Base-by-base conservation (phyloP, 371 early-diverging fungal genomes). In the Lichtheimia corymbifera region DNA sequence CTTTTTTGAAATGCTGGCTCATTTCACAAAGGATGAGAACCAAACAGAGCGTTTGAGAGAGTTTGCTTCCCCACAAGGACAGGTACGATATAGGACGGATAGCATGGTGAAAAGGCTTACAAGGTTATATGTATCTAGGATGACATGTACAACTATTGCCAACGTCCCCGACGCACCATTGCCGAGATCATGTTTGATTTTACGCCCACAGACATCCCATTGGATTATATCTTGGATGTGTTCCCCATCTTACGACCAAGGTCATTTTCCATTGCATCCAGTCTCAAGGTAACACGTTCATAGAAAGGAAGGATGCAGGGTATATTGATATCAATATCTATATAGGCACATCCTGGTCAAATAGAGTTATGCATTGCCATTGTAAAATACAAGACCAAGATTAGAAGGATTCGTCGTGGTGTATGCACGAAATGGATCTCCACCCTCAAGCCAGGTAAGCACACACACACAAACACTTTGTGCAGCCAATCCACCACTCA, bases 171-270 rank as follows among this genome's bases (percentile, higher is more conserved):
- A 13, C 85, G 97, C 17, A 94, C 93, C 2, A 76, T 87, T 2
- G 83, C 86, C 27, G 98, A 98, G 73, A 86, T 91, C 17, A 71
- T 98, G 22, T 79, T 80, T 40, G 97, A 98, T 64, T 95, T 97
- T 55, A 72, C 73, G 24, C 87, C 91, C 0, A 76, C 79, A 20
- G 78, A 77, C 7, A 77, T 97, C 2, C 93, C 95, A 0, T 64
- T 92, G 12, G 81, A 88, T 40, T 94, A 96, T 71, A 72, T 93
- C 5, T 64, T 96, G 18, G 98, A 97, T 65, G 58, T 93, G 28
- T 88, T 97, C 53, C 93, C 95, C 0, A 60, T 68, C 5, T 76
- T 97, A 45, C 86, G 89, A 44, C 88, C 91, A 15, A 81, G 97
- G 13, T 83, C 86, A 13, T 97, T 93, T 62, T 95, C 95, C 3